phyloP scores from a whole-genome alignment of 2,329 filamentous ascomycete genomes.

The Coniella vitis region DNA sequence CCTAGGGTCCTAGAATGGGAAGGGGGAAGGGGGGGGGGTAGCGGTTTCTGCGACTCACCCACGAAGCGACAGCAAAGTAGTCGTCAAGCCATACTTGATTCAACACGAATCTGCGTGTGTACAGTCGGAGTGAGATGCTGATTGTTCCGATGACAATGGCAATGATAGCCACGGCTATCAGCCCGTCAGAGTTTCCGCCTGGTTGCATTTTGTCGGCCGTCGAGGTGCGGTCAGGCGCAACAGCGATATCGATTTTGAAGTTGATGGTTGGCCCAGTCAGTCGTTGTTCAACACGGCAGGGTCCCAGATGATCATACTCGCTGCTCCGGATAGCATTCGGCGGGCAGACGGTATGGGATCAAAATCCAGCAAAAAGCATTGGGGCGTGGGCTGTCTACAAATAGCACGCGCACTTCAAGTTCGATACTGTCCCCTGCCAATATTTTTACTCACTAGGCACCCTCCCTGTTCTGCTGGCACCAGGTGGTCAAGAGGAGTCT shows the following conservation, averaged over 20 bases:
- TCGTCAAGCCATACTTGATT: constrained; percentile 25
- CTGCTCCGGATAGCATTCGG: neutral
- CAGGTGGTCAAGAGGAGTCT: too few relatives aligned
- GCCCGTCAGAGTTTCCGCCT: neutral
- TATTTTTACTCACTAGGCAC: neutral
- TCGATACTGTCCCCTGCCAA: neutral
- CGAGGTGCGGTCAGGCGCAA: neutral
- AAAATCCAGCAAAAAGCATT: too few relatives aligned
- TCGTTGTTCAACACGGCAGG: too few relatives aligned
- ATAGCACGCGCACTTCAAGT: neutral
- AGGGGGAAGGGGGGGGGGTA: neutral
- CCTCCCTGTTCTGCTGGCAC: neutral
- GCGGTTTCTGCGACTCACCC: constrained; percentile 24
- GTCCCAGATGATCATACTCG: neutral
- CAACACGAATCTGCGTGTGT: constrained; percentile 23
- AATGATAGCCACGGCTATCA: constrained; percentile 1
- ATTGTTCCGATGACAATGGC: neutral
- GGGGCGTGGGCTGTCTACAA: neutral
- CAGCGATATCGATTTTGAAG: neutral
- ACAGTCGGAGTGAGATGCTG: constrained; percentile 24
- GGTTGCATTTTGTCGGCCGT: constrained; percentile 1
- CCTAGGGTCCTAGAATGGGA: too few relatives aligned
- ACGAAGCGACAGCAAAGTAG: constrained; percentile 30
- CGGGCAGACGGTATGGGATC: too few relatives aligned
- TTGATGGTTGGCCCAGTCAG: neutral